A percentile compares a stretch with the other conserved stretches of the same genome.
phyloP scores from a whole-genome alignment of 1,284 basidiomycete genomes.

The Fomes fomentarius region DNA sequence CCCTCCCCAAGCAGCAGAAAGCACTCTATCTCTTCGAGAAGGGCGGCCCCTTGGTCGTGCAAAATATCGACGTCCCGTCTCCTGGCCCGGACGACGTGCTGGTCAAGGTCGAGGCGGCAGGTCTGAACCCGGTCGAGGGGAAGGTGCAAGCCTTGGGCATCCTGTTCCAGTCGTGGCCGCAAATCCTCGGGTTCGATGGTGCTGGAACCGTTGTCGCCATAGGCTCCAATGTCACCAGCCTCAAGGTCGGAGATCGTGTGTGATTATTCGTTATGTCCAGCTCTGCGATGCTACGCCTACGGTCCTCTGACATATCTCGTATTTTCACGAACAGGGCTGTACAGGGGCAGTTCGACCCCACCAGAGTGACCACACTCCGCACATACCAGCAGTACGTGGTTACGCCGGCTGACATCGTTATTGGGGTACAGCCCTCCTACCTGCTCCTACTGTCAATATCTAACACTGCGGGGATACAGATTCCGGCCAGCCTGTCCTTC shows the following conservation, averaged over 20 bases:
- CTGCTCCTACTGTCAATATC: neutral
- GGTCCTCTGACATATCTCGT: neutral
- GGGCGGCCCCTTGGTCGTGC: conserved; percentile 29
- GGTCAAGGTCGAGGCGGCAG: conserved; percentile 41
- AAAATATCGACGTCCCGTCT: conserved; percentile 22
- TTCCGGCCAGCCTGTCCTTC: conserved; percentile 11
- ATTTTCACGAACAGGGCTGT: neutral
- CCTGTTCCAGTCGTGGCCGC: conserved; percentile 37
- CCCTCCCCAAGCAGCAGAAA: conserved; percentile 25
- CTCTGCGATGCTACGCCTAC: too few relatives aligned
- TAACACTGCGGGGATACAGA: neutral
- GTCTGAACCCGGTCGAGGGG: conserved; percentile 48
- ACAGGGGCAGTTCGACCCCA: neutral
- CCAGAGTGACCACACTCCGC: neutral
- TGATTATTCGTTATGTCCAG: too few relatives aligned
- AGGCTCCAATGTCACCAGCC: conserved; percentile 37
- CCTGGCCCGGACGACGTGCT: conserved; percentile 43
- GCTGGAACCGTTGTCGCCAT: conserved; percentile 44
- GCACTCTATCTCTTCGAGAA: conserved; percentile 27
- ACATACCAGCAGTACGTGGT: neutral
- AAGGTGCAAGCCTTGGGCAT: conserved; percentile 40
- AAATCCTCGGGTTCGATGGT: conserved; percentile 50
- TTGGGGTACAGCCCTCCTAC: neutral
- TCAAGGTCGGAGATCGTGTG: conserved; percentile 47
- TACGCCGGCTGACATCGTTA: neutral